Conservation (phyloP, 768 basidiomycete species). For the Lentinula boryana region DNA sequence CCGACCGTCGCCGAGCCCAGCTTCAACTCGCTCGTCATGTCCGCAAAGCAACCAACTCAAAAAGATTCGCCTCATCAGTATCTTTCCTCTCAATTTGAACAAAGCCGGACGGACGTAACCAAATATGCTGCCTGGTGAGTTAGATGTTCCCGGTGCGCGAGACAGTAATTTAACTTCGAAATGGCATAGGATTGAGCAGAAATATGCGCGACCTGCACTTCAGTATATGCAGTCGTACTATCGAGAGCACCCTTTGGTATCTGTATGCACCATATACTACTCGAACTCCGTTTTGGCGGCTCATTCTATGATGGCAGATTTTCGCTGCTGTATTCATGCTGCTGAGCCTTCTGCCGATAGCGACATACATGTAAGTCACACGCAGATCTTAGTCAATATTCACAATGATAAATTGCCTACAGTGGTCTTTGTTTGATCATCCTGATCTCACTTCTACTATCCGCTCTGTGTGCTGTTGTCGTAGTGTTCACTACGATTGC, state of each 20-base stretch:
- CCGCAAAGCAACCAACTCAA: neutral
- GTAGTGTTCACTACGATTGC: slow-evolving; percentile 16
- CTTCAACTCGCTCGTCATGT: neutral
- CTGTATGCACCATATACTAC: neutral
- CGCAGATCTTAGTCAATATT: neutral
- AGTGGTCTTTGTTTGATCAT: slow-evolving; percentile 22
- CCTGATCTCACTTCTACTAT: slow-evolving; percentile 17
- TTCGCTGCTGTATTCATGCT: slow-evolving; percentile 21
- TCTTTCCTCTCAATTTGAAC: neutral
- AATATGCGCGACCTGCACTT: neutral
- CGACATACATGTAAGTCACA: slow-evolving; percentile 23
- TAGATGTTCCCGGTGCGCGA: neutral
- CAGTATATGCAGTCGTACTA: neutral
- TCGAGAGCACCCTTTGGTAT: neutral
- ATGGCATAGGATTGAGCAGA: neutral
- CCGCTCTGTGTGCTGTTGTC: slow-evolving; percentile 17
- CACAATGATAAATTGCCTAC: slow-evolving; percentile 7
- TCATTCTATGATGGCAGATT: slow-evolving; percentile 12
- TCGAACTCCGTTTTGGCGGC: neutral
- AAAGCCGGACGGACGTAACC: neutral
- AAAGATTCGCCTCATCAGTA: neutral
- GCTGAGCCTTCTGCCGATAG: slow-evolving; percentile 20
- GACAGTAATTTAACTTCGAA: neutral
- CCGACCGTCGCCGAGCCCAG: too few species aligned
- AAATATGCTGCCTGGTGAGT: neutral